Base-by-base conservation (phyloP, 163 green algal species). In the Chlorella variabilis region DNA sequence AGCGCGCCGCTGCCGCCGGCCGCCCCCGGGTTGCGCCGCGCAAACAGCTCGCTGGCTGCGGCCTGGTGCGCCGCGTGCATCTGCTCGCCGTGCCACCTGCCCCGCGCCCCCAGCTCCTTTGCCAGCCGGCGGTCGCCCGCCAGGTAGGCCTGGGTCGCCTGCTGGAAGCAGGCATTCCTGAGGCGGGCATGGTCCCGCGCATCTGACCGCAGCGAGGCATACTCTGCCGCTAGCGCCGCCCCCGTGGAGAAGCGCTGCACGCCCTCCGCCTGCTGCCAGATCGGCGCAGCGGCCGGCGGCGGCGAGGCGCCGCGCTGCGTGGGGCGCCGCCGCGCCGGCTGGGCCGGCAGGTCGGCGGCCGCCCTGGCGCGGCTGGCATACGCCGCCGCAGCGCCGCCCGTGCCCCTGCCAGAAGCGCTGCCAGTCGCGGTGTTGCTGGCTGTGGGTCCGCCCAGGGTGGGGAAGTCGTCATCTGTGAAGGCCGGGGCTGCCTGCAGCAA, bases 141-240 rank as follows among this genome's bases (percentile, higher is more conserved):
- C 73, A 96, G 70, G 77, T 93, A 98, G 0, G 94, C 94, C 62
- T 93, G 88, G 4, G 94, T 98, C 9, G 94, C 95, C 89, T 91
- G 78, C 83, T 91, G 73, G 71, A 92, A 93, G 70, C 48, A 91
- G 8, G 41, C 38, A 77, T 94, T 94, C 11, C 90, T 79, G 2
- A 90, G 68, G 11, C 89, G 83, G 11, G 88, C 89, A 39, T 92
- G 83, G 83, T 92, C 85, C 1, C 84, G 31, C 0, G 91, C 91
- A 33, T 89, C 83, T 2, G 45, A 34, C 27, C 91, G 51, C 6
- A 75, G 75, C 17, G 81, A 73, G 0, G 67, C 63, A 59, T 95
- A 95, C 77, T 92, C 83, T 5, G 62, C 38, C 2, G 88, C 75
- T 20, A 89, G 82, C 17, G 71, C 78, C 29, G 56, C 61, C 1